These are phyloP conservation scores for Diospyros kaki DNA, from an alignment of 148 eudicot genomes.

Conservation along the genomic window DNA sequence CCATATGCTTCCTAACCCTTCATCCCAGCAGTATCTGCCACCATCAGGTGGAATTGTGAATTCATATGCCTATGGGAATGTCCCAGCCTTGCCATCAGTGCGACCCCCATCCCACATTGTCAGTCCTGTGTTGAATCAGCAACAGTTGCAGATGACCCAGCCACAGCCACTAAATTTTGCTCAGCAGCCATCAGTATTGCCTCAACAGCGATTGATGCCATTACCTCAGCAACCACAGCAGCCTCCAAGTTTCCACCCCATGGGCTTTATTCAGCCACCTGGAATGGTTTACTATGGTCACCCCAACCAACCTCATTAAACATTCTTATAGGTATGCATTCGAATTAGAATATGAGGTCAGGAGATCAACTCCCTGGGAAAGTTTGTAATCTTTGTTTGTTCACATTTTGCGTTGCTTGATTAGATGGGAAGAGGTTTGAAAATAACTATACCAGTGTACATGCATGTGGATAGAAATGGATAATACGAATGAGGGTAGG, in stretches of 20 bases:
- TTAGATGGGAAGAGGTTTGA: slow-evolving; percentile 4
- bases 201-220: slow-evolving; percentile 37
- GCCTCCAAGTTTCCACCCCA: slow-evolving; percentile 69
- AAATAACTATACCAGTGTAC: background rate
- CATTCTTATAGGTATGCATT: background rate
- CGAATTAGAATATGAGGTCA: background rate
- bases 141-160: slow-evolving; percentile 46
- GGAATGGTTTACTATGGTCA: slow-evolving; percentile 74
- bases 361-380: background rate
- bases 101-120: slow-evolving; percentile 44
- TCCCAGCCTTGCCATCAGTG: slow-evolving; percentile 48
- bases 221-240: slow-evolving; percentile 47
- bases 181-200: slow-evolving; percentile 28
- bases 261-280: slow-evolving; percentile 49
- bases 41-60: slow-evolving; percentile 35
- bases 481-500: background rate
- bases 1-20: slow-evolving; percentile 37
- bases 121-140: slow-evolving; percentile 49
- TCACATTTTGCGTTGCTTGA: background rate
- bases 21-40: slow-evolving; percentile 67
- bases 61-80: slow-evolving; percentile 50
- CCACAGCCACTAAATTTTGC: slow-evolving; percentile 24
- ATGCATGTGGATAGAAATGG: slow-evolving; percentile 3
- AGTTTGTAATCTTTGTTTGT: slow-evolving; percentile 5
- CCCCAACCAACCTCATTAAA: slow-evolving; percentile 57